These are phyloP conservation scores for Scopulariopsis brevicaulis DNA, from an alignment of 2,329 filamentous ascomycete species.

Conservation along the genomic window DNA sequence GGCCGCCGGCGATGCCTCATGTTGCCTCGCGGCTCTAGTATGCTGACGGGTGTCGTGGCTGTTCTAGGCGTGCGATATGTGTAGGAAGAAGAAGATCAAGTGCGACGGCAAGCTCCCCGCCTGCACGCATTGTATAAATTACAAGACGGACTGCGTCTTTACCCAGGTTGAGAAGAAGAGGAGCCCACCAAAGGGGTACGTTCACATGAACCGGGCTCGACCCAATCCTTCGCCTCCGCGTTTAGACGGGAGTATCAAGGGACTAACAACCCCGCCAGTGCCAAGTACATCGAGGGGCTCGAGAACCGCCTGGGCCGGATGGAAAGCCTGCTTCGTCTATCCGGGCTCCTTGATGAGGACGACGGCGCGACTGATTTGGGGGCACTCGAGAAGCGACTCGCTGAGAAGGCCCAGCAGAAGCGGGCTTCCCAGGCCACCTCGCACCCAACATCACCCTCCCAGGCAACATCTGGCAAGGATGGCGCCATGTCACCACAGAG, in stretches of 20 bases:
- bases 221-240: not conserved
- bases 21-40: not conserved
- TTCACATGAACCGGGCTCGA: not conserved
- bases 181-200: slow-evolving; percentile 89
- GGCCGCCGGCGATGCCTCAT: not conserved
- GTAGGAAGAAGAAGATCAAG: slow-evolving; percentile 93
- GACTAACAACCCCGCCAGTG: slow-evolving; percentile 35
- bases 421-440: slow-evolving; percentile 34
- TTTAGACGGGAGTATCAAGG: not conserved
- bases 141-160: slow-evolving; percentile 95
- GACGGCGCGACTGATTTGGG: slow-evolving; percentile 78
- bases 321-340: slow-evolving; percentile 82
- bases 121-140: slow-evolving; percentile 93
- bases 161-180: slow-evolving; percentile 99
- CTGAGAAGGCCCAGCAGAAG: slow-evolving; percentile 38
- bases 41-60: not conserved
- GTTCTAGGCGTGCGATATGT: slow-evolving; percentile 85
- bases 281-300: slow-evolving; percentile 94
- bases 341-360: slow-evolving; percentile 76
- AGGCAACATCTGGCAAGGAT: slow-evolving; percentile 29
- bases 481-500: slow-evolving; percentile 35
- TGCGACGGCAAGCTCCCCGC: slow-evolving; percentile 93
- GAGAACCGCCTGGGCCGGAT: slow-evolving; percentile 93
- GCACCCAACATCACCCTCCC: slow-evolving; percentile 39
- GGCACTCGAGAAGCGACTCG: slow-evolving; percentile 68